phyloP scores from a whole-genome alignment of 495 filamentous ascomycete genomes.

The Tuber melanosporum region DNA sequence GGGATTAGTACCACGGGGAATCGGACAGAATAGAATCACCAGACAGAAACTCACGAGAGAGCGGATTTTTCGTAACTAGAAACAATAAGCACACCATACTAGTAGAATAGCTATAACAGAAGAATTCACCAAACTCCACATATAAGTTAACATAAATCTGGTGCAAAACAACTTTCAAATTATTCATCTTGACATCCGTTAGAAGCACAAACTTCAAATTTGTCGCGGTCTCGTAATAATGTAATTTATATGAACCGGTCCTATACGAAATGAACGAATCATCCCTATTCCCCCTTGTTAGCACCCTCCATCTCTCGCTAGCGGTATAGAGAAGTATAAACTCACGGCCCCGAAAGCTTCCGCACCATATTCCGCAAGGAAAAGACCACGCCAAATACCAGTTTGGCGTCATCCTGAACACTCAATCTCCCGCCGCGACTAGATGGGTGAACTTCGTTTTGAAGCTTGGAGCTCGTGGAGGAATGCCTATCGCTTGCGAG shows the following conservation, averaged over 20 bases:
- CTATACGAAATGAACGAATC: conserved; percentile 78
- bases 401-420: conserved; percentile 82
- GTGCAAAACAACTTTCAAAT: conserved; percentile 86
- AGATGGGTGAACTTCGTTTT: conserved; percentile 41
- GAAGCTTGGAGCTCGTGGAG: conserved; percentile 41
- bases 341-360: conserved; percentile 61
- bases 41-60: conserved; percentile 52
- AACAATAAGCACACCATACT: neutral
- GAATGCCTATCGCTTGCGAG: conserved; percentile 29
- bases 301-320: neutral
- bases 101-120: neutral
- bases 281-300: conserved; percentile 33
- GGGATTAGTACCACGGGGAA: conserved; percentile 12
- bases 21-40: neutral
- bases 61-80: conserved; percentile 85
- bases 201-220: conserved; percentile 95
- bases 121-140: conserved; percentile 76
- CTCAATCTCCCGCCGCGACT: conserved; percentile 51
- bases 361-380: conserved; percentile 93
- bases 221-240: conserved; percentile 97
- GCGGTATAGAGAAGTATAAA: conserved; percentile 40
- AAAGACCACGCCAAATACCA: conserved; percentile 95
- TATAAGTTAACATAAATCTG: conserved; percentile 98
- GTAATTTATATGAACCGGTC: conserved; percentile 92
- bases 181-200: conserved; percentile 80